Percentiles rank a stretch among this genome's conserved stretches.
Conservation (phyloP, 257 asterid species). For the Nicotiana sylvestris region DNA sequence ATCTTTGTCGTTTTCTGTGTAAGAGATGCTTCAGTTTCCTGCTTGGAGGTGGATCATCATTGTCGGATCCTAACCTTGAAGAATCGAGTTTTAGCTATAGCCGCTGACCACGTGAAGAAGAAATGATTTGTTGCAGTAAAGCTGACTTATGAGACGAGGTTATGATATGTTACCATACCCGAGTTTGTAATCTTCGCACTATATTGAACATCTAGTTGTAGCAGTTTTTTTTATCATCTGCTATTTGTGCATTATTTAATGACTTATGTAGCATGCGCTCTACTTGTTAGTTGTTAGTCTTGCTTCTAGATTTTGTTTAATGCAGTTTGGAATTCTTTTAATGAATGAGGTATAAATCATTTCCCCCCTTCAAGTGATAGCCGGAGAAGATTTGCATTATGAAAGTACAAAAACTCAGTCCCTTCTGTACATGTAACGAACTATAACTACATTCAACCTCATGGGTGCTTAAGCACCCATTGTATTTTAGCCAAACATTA, state of each 20-base stretch:
- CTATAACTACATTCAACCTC: no score
- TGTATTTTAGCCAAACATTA: no score
- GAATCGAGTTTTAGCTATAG: background rate
- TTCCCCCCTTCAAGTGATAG: no score
- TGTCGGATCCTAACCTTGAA: background rate
- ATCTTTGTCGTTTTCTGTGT: background rate
- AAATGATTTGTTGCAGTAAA: background rate
- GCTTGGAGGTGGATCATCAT: background rate
- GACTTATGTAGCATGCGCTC: background rate
- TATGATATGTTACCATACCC: conserved; percentile 1
- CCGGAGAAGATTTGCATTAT: no score
- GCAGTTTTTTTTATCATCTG: conserved; percentile 1
- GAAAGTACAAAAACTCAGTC: no score
- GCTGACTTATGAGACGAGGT: background rate
- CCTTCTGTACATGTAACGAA: no score
- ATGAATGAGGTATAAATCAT: no score
- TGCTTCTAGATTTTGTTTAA: background rate
- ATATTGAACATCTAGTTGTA: background rate
- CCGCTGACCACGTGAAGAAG: background rate
- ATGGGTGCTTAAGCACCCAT: no score
- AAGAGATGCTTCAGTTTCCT: background rate
- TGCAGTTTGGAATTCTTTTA: background rate
- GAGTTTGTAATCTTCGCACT: background rate
- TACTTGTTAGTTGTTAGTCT: background rate
- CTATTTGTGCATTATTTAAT: background rate